Percentiles rank a stretch among this genome's conserved stretches.
phyloP scores from a whole-genome alignment of 129 eudicot genomes.

The Artemisia tridentata region DNA sequence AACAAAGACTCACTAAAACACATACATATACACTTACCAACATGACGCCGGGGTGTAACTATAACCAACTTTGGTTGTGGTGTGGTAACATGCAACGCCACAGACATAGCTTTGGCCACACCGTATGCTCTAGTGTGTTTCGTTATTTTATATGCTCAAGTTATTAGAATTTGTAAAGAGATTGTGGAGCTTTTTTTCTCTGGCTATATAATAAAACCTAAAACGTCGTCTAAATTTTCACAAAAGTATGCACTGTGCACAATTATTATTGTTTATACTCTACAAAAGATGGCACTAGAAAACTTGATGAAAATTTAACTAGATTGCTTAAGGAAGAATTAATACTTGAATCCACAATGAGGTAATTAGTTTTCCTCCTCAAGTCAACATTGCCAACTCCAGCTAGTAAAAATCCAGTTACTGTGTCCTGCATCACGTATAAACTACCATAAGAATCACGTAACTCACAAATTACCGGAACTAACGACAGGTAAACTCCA shows the following conservation, averaged over 20 bases:
- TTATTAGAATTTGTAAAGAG: too few species aligned
- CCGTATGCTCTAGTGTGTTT: too few species aligned
- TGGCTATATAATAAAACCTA: conserved; percentile 18
- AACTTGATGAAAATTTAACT: background rate
- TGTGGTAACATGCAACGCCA: too few species aligned
- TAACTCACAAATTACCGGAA: background rate
- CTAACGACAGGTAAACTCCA: too few species aligned
- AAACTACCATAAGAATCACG: background rate
- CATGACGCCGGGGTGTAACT: too few species aligned
- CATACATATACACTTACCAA: too few species aligned
- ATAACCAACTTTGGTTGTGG: too few species aligned
- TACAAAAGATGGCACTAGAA: background rate
- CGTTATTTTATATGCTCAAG: too few species aligned
- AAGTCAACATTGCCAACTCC: conserved; percentile 98
- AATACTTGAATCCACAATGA: conserved; percentile 92
- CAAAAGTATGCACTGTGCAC: background rate
- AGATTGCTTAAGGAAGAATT: conserved; percentile 7
- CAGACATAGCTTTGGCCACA: too few species aligned
- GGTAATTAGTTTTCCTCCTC: conserved; percentile 96
- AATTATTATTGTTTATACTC: background rate
- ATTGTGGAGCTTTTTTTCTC: background rate
- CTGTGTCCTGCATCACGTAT: conserved; percentile 65
- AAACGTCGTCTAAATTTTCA: background rate
- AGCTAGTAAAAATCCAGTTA: conserved; percentile 90
- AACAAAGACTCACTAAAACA: too few species aligned